Conservation (phyloP, 1,284 basidiomycete genomes). For the Leccinum cinnamomeum region DNA sequence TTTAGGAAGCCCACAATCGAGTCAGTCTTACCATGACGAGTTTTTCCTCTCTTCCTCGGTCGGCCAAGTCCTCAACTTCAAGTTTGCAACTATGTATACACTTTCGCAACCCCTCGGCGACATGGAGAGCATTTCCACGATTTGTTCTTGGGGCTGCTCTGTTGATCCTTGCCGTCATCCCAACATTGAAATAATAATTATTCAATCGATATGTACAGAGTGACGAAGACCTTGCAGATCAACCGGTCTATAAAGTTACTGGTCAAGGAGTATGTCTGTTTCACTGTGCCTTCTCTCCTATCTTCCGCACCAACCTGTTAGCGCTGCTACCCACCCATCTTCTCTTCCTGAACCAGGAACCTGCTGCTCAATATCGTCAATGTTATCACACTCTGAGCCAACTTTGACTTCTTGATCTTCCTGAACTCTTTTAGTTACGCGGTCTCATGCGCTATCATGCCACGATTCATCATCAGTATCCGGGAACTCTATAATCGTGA, state of each 20-base stretch:
- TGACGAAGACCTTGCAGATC: not conserved
- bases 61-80: not conserved
- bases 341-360: not conserved
- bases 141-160: not conserved
- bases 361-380: not conserved
- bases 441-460: not conserved
- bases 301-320: not conserved
- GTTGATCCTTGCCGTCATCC: not conserved
- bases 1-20: not conserved
- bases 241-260: not conserved
- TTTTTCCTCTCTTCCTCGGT: not conserved
- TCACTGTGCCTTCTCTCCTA: not conserved
- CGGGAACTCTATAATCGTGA: not conserved
- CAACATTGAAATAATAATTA: not conserved
- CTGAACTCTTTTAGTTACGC: not conserved
- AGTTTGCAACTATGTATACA: not conserved
- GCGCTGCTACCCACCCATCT: not conserved
- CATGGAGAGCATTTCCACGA: not conserved
- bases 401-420: not conserved
- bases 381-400: not conserved
- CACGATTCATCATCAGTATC: not conserved
- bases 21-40: not conserved
- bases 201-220: not conserved
- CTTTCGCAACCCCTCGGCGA: not conserved
- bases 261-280: not conserved